These are phyloP conservation scores for Articulospora tetracladia DNA, from an alignment of 495 filamentous ascomycete genomes.

Conservation along the genomic window DNA sequence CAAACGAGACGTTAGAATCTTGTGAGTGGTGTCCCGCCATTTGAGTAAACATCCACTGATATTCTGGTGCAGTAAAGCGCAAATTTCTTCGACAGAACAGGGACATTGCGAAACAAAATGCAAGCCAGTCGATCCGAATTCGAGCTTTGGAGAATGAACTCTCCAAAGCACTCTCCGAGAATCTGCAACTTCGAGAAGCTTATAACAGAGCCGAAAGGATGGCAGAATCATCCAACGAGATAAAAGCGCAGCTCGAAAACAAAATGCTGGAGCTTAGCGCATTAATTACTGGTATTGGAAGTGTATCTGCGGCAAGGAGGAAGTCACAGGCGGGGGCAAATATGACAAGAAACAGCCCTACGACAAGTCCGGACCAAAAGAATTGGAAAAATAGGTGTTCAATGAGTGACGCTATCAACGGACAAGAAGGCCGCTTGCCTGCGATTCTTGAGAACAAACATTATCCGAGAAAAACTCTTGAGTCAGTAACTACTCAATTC, in stretches of 20 bases:
- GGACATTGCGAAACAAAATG: conserved; percentile 88
- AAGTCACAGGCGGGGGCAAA: conserved; percentile 25
- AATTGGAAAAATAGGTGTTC: conserved; percentile 41
- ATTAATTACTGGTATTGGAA: conserved; percentile 58
- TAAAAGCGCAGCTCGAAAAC: conserved; percentile 65
- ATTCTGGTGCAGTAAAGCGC: conserved; percentile 62
- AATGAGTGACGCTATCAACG: conserved; percentile 43
- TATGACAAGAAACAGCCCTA: conserved; percentile 29
- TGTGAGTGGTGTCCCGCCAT: conserved; percentile 52
- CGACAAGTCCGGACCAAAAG: conserved; percentile 39
- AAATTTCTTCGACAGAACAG: conserved; percentile 90
- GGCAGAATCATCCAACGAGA: conserved; percentile 54
- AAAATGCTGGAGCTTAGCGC: conserved; percentile 64
- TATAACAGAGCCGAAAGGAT: conserved; percentile 71
- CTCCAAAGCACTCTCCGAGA: conserved; percentile 79
- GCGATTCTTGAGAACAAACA: conserved; percentile 80
- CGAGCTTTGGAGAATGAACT: conserved; percentile 81
- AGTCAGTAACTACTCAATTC: conserved; percentile 45
- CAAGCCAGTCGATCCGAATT: conserved; percentile 85
- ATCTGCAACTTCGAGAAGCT: conserved; percentile 77
- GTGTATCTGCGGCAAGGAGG: conserved; percentile 1
- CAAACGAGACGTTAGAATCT: conserved; percentile 69
- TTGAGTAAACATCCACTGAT: background rate
- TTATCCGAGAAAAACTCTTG: conserved; percentile 69
- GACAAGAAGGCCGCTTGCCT: conserved; percentile 66